Evolutionary conservation across 352 stramenopile species (phyloP).

Genomic region (Phytophthora pisi): DNA sequence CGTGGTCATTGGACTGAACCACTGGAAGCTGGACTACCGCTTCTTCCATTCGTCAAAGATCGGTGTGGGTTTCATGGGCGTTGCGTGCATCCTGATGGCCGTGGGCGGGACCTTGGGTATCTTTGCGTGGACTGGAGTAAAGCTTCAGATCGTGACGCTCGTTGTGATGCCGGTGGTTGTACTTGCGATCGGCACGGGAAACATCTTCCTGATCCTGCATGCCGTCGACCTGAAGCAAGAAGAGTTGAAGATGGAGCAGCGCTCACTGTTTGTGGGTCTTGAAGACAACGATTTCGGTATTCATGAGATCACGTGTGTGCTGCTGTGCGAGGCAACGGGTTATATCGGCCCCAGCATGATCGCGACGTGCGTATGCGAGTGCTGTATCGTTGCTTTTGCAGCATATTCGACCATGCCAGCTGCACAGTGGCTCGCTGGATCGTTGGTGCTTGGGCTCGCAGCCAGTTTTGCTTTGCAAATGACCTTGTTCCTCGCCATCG

Average conservation of each 20-base stretch:
- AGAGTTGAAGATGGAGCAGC: constrained; percentile 49
- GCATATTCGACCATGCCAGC: constrained; percentile 70
- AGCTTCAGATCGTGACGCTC: constrained; percentile 76
- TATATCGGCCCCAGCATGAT: constrained; percentile 72
- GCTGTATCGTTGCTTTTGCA: constrained; percentile 54
- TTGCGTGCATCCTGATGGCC: constrained; percentile 66
- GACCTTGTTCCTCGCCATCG: constrained; percentile 66
- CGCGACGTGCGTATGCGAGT: constrained; percentile 51
- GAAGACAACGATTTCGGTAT: constrained; percentile 53
- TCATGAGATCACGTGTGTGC: constrained; percentile 53
- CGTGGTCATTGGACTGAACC: constrained; percentile 70
- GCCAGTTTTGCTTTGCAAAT: constrained; percentile 70
- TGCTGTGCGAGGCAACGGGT: constrained; percentile 51
- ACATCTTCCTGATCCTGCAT: constrained; percentile 75
- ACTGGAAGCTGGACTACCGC: constrained; percentile 46
- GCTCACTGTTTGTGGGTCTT: constrained; percentile 53
- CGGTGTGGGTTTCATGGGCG: constrained; percentile 62
- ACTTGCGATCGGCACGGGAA: constrained; percentile 72
- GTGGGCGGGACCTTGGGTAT: constrained; percentile 71
- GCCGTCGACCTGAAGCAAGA: constrained; percentile 56
- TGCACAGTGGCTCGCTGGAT: constrained; percentile 66
- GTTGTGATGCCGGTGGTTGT: constrained; percentile 68
- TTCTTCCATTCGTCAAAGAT: constrained; percentile 78
- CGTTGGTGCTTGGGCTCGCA: constrained; percentile 47
- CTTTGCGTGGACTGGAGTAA: constrained; percentile 65